Evolutionary conservation across 768 basidiomycete genomes (phyloP), one percentile per base, ranked within the genome.

Genomic region (Coprinopsis strossmayeri): DNA sequence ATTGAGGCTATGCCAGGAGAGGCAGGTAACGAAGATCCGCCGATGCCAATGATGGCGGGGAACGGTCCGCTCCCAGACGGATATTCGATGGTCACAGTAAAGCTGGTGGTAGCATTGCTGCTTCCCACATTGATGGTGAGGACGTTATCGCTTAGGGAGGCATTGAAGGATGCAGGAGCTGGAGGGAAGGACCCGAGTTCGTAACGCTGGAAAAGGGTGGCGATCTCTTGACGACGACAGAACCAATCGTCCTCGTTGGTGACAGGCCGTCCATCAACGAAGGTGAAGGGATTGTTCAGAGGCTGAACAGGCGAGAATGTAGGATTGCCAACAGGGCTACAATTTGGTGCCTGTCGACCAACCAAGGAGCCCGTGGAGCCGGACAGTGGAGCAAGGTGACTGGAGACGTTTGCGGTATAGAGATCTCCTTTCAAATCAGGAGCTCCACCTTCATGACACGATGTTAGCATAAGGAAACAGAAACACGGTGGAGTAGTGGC

Each of bases 211-310:
- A 81, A 61, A 20, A 79, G 65, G 24, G 71, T 61, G 42, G 56
- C 59, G 53, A 79, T 70, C 59, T 81, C 74, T 9, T 65, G 62
- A 20, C 70, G 67, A 23, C 77, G 71, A 55, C 78, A 81, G 4
- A 64, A 63, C 69, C 73, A 81, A 48, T 78, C 72, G 3, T 57
- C 70, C 27, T 66, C 64, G 35, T 71, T 74, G 7, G 59, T 49
- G 17, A 72, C 70, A 7, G 63, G 59, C 4, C 64, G 25, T 13
- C 77, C 76, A 51, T 68, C 62, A 21, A 69, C 54, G 61, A 77
- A 77, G 3, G 64, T 61, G 69, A 81, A 81, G 0, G 78, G 79
- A 56, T 78, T 69, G 13, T 72, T 74, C n/a, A 81, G 69, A 40
- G 67, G 69, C 38, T 69, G 47, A 54, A 72, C 69, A 50, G 64